Evolutionary conservation across 2,329 filamentous ascomycete species (phyloP).

Genomic region (Aureobasidium musti): DNA sequence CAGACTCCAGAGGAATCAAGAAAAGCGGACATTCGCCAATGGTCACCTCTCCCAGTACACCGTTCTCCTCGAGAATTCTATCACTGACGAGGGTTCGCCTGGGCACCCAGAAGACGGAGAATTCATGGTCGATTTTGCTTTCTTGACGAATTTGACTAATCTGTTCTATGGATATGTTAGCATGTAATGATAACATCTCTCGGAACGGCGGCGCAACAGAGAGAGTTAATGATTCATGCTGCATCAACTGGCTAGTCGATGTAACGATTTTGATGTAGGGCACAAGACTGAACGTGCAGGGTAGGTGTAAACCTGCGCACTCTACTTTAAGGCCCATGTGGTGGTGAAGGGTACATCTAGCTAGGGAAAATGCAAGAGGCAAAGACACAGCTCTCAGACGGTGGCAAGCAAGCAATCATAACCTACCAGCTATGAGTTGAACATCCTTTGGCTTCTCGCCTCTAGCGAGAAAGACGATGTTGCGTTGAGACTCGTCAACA

Average conservation of each 20-base stretch:
- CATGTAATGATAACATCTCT: conserved; percentile 42
- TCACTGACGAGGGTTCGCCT: conserved; percentile 89
- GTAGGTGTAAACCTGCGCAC: conserved; percentile 56
- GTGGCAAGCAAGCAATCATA: conserved; percentile 29
- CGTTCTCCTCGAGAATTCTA: conserved; percentile 86
- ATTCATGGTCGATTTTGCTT: conserved; percentile 88
- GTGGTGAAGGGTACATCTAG: conserved; percentile 22
- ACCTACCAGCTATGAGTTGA: conserved; percentile 80
- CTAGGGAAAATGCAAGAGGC: conserved; percentile 17
- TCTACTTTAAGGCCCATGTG: conserved; percentile 61
- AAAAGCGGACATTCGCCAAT: conserved; percentile 83
- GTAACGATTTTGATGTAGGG: conserved; percentile 38
- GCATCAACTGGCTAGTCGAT: conserved; percentile 22
- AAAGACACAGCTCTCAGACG: conserved; percentile 28
- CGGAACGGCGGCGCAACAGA: conserved; percentile 19
- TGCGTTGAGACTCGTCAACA: conserved; percentile 89
- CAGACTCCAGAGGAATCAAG: conserved; percentile 89
- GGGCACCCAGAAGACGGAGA: conserved; percentile 95
- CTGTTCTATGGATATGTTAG: conserved; percentile 70
- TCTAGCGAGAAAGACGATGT: conserved; percentile 89
- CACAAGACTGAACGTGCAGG: conserved; percentile 54
- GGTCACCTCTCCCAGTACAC: conserved; percentile 88
- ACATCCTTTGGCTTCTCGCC: conserved; percentile 86
- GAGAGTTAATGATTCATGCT: conserved; percentile 34
- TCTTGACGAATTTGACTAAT: conserved; percentile 87